These are phyloP conservation scores for Tylopilus vinaceipallidus DNA, from an alignment of 768 basidiomycete genomes.

Conservation along the genomic window DNA sequence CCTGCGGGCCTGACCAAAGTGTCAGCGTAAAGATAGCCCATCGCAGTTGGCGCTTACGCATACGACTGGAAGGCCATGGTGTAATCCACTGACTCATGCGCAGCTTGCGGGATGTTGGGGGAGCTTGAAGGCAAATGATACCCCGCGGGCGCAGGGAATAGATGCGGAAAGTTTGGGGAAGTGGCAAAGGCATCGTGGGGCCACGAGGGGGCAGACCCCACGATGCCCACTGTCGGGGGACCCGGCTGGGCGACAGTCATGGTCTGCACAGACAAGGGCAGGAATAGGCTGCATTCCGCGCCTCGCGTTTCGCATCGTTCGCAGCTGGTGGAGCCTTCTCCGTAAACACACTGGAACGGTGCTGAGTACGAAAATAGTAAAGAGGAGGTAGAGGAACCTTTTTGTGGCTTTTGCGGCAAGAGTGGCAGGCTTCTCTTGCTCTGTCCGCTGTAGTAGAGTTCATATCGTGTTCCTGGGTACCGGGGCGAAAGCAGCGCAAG, in stretches of 20 bases:
- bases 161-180: constrained; percentile 1
- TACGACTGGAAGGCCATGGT: constrained; percentile 8
- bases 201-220: neutral
- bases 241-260: constrained; percentile 13
- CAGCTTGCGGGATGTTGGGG: neutral
- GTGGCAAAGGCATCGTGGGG: constrained; percentile 2
- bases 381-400: constrained; percentile 11
- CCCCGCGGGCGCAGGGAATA: neutral
- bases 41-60: constrained; percentile 10
- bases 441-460: constrained; percentile 15
- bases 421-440: constrained; percentile 26
- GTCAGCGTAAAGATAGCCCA: neutral
- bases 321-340: constrained; percentile 11
- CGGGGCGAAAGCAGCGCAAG: neutral
- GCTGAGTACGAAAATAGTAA: neutral
- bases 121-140: neutral
- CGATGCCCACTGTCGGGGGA: neutral
- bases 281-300: constrained; percentile 18
- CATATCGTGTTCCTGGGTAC: constrained; percentile 15
- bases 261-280: constrained; percentile 19
- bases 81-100: constrained; percentile 6
- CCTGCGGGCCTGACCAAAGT: constrained; percentile 5
- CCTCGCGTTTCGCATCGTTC: constrained; percentile 15
- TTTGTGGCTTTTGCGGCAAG: constrained; percentile 27
- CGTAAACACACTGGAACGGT: constrained; percentile 17